Base-by-base conservation (phyloP, 768 basidiomycete species). In the Trametes coccinea region DNA sequence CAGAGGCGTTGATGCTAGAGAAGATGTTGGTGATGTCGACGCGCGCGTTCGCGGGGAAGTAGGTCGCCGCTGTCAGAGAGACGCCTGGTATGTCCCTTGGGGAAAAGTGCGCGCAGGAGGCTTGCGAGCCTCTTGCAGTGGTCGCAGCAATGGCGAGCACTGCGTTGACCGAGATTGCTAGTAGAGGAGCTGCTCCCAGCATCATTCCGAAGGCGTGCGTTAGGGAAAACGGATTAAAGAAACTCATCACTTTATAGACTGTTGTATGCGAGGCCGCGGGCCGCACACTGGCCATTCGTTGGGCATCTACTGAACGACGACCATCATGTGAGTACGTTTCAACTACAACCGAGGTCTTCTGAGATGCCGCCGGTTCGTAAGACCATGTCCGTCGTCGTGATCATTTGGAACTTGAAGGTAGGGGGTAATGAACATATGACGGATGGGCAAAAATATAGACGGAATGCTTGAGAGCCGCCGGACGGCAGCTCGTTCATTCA, bases 11-110 rank as follows among this genome's bases (percentile, higher is more conserved):
- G 60, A 69, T 64, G n/a, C 49, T 53, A 4, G 66, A 63, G 33
- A 52, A 61, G 39, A 33, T 30, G 33, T 59, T 69, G 16, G 52
- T 47, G n/a, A 69, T 53, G 44, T 66, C 54, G 17, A 69, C 66
- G 4, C 27, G 45, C 11, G 56, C 62, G 22, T 63, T 51, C 1
- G 52, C 58, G 0, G 62, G 56, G 41, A 62, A 68, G 55, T 64
- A 57, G 2, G 60, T 66, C 11, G 62, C 53, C 7, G 40, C 48
- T 0, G 37, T 39, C 7, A 66, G 16, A 0, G 47, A 37, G 0
- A 59, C 67, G 34, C 53, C 60, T 2, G 56, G 17, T 4, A 49
- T 14, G 29, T 49, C 5, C 14, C 30, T 22, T 0, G 59, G 56
- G 3, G 43, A n/a, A 53, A 67, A 65, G 13, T 59, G 27, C 8